A percentile compares a stretch with the other conserved stretches of the same genome.
Conservation (phyloP, 805 yeast species). For the Wickerhamomyces chaumierensis region DNA sequence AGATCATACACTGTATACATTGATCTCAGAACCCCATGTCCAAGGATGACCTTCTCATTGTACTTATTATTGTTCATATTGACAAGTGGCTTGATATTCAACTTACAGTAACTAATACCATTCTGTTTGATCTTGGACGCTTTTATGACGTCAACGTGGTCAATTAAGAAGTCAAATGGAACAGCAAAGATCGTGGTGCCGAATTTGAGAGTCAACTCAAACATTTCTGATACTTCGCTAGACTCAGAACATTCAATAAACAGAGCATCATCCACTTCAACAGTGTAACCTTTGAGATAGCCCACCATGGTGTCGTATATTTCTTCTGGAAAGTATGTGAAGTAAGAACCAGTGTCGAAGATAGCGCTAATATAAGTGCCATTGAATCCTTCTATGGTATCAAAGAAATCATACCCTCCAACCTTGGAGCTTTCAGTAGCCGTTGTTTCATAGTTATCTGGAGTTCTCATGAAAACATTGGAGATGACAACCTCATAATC, state of each 20-base stretch:
- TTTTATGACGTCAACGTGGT: not conserved
- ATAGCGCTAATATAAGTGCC: constrained; percentile 6
- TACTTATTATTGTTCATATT: constrained; percentile 7
- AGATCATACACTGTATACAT: constrained; percentile 16
- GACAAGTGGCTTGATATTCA: constrained; percentile 5
- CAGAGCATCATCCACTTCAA: not conserved
- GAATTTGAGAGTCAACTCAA: constrained; percentile 4
- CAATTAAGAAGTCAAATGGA: constrained; percentile 2
- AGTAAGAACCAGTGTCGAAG: constrained; percentile 14
- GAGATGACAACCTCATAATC: constrained; percentile 9
- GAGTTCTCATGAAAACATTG: constrained; percentile 2
- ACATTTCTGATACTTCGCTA: not conserved
- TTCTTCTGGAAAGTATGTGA: constrained; percentile 11
- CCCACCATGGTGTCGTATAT: constrained; percentile 4
- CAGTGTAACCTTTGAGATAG: constrained; percentile 1
- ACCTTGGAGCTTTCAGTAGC: too few species aligned
- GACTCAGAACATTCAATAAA: not conserved
- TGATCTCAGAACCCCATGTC: constrained; percentile 12
- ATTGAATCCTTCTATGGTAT: not conserved
- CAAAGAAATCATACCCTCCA: constrained; percentile 3
- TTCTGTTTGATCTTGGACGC: constrained; percentile 1
- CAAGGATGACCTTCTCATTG: constrained; percentile 7
- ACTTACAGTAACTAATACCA: constrained; percentile 1
- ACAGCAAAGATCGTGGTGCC: constrained; percentile 1
- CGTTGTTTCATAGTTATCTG: not conserved